Conservation (phyloP, 257 asterid species). For the Lithospermum erythrorhizon region DNA sequence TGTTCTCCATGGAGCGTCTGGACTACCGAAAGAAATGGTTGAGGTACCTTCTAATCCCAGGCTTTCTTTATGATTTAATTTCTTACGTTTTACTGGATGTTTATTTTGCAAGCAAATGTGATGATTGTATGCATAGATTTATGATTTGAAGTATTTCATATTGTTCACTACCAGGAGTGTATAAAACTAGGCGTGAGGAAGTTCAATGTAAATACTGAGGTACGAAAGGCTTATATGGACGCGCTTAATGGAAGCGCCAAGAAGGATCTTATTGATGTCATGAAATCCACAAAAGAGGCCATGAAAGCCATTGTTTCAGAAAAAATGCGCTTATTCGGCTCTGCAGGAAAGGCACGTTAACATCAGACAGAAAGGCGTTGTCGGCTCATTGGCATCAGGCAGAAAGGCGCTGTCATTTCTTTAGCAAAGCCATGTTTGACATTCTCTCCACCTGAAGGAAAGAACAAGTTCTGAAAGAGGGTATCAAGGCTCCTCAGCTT, state of each 20-base stretch:
- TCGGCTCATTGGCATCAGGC: conserved; percentile 17
- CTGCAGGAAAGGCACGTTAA: conserved; percentile 63
- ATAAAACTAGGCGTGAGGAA: conserved; percentile 69
- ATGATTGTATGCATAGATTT: not conserved
- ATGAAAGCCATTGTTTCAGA: conserved; percentile 82
- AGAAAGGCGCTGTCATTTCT: too few species aligned
- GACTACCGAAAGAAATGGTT: conserved; percentile 60
- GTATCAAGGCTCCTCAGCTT: too few species aligned
- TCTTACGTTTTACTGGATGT: too few species aligned
- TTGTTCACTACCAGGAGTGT: conserved; percentile 44
- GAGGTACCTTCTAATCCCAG: conserved; percentile 33
- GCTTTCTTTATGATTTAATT: not conserved
- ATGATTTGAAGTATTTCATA: not conserved
- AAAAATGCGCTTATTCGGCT: conserved; percentile 86
- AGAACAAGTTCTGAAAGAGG: too few species aligned
- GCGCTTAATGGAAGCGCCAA: conserved; percentile 29
- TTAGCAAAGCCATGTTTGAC: too few species aligned
- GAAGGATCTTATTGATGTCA: conserved; percentile 63
- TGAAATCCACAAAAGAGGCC: conserved; percentile 77
- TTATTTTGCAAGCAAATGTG: not conserved
- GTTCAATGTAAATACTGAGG: conserved; percentile 94
- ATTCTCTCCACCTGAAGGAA: too few species aligned
- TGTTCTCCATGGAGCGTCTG: conserved; percentile 98
- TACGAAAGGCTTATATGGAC: conserved; percentile 76
- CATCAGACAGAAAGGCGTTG: not conserved